Base-by-base conservation (phyloP, 2,329 filamentous ascomycete species). In the Fusarium marasasianum region DNA sequence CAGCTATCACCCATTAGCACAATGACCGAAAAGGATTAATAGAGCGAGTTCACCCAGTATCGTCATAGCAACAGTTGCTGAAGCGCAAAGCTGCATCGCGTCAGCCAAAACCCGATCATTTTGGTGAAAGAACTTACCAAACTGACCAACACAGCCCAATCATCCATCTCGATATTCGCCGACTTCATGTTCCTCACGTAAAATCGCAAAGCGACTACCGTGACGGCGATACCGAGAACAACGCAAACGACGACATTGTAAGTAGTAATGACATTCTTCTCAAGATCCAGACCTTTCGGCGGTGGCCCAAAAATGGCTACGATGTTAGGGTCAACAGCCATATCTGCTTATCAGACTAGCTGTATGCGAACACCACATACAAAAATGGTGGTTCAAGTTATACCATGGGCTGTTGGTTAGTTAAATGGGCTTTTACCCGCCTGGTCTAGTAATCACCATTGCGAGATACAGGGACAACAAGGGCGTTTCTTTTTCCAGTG, bases 121-220 rank as follows among this genome's bases (percentile, higher is more conserved):
- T 13, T 2, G 3, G 3, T 10, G 2, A 26, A 35, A 0, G 4
- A 0, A 69, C 66, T n/a, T 31, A 69, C 66, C 56, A 69, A 2
- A 12, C 66, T 69, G 20, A 43, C n/a, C 24, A 69, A 37, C 1
- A 55, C 66, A 2, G 66, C 66, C 66, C 66, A 69, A 20, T 69
- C 66, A 5, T 69, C 64, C 66, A 50, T 51, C 43, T 69, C 64
- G 3, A 69, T 33, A 3, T 38, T 41, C 5, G 64, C 43, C 5
- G 66, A 69, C 31, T 69, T 69, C 66, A 69, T 69, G 33, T 45
- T 69, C 24, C 66, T 69, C 22, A 69, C 66, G 17, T 69, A 69
- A 12, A 69, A 69, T 1, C 66, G 66, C n/a, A 69, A 33, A 1
- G 35, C 64, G 3, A 69, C 66, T 3, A 33, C 50, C 1, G 45